Evolutionary conservation across 345 rosid species (phyloP), one percentile per base, ranked within the genome.

Genomic region (Salix udensis): DNA sequence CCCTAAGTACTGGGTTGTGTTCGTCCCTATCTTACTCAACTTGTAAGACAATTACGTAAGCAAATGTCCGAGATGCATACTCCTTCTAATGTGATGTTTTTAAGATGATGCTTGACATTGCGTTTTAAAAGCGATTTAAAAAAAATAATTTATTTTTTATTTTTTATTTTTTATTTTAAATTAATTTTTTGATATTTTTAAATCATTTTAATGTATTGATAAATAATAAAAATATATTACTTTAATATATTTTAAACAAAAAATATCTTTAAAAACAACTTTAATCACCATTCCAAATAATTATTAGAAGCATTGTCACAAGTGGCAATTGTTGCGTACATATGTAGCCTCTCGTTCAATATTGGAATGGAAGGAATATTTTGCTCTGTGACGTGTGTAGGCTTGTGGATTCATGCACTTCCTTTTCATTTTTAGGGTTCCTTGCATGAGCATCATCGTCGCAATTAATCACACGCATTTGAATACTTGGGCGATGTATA

Each of bases 231-330:
- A 31, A 31, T 0, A 31, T 31, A 34, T 34, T 4, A 34, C 4
- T 34, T 34, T 34, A 0, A 34, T 34, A 0, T 34, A 34, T 34
- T 34, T 34, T 34, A 34, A 31, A 31, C 0, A 31, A 31, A 31
- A 31, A 31, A 31, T 31, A 31, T 4, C 4, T 31, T 31, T 4
- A 31, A 31, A 31, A 31, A 31, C 0, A 31, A 31, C 0, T 4
- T 34, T 4, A 34, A 4, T 4, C 1, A 34, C 0, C 0, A 34
- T 34, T 34, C 0, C 0, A 34, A 4, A 34, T 0, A 0, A 0
- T 3, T 31, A 31, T 31, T 31, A 31, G 61, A 12, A 55, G 14
- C 28, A 2, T n/a, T 3, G 62, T 55, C 28, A 3, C 28, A 1
- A n/a, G 23, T 12, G 13, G 4, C 62, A 9, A 21, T n/a, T n/a